A percentile compares a stretch with the other conserved stretches of the same genome.
These are phyloP conservation scores for Penicillium mononematosum DNA, from an alignment of 495 filamentous ascomycete genomes.

Conservation along the genomic window DNA sequence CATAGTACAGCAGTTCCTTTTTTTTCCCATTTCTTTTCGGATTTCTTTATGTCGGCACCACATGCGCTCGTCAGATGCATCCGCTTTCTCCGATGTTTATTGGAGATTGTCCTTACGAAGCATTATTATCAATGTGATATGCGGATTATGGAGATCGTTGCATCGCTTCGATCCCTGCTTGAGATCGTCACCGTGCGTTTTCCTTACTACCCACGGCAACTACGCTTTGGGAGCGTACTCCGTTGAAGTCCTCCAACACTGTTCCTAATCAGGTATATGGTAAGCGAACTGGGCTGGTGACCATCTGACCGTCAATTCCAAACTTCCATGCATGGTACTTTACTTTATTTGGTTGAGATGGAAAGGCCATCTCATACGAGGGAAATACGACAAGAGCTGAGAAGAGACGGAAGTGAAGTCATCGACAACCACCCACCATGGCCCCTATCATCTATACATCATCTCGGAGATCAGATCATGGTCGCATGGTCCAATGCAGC, in stretches of 20 bases:
- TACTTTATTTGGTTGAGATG: slow-evolving; percentile 15
- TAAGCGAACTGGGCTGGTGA: slow-evolving; percentile 15
- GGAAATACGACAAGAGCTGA: slow-evolving; percentile 9
- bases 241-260: not conserved
- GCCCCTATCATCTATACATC: slow-evolving; percentile 4
- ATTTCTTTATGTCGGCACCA: slow-evolving; percentile 5
- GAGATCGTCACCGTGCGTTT: slow-evolving; percentile 1
- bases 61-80: slow-evolving; percentile 11
- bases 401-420: slow-evolving; percentile 2
- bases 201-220: not conserved
- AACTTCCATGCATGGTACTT: slow-evolving; percentile 10
- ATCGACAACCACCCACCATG: not conserved
- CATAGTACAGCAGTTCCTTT: not conserved
- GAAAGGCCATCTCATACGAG: slow-evolving; percentile 11
- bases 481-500: slow-evolving; percentile 24
- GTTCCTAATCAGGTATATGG: not conserved
- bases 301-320: slow-evolving; percentile 14
- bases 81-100: slow-evolving; percentile 10
- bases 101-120: slow-evolving; percentile 2
- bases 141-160: slow-evolving; percentile 4
- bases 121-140: not conserved
- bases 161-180: slow-evolving; percentile 2
- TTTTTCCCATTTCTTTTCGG: not conserved
- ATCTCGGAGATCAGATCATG: slow-evolving; percentile 23
- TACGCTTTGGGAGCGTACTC: not conserved